phyloP scores from a whole-genome alignment of 2,329 filamentous ascomycete genomes.

The Aspergillus proliferans region DNA sequence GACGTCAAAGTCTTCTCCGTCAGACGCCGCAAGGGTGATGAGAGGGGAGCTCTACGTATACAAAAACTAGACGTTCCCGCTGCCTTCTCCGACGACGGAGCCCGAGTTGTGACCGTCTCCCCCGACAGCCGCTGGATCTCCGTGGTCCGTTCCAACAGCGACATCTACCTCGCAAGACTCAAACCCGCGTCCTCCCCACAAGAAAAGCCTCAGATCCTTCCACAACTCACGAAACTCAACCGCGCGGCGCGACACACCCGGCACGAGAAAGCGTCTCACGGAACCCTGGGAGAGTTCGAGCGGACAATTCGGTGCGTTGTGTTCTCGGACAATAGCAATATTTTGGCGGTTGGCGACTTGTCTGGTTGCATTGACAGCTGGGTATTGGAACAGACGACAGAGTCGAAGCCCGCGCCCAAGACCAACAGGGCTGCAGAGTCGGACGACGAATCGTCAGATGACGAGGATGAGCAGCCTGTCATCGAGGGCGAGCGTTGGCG shows the following conservation, averaged over 20 bases:
- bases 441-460: slow-evolving; percentile 44
- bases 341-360: slow-evolving; percentile 73
- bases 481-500: slow-evolving; percentile 65
- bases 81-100: slow-evolving; percentile 55
- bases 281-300: slow-evolving; percentile 69
- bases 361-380: slow-evolving; percentile 84
- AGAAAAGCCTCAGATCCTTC: slow-evolving; percentile 38
- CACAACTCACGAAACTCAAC: slow-evolving; percentile 39
- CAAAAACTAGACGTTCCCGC: slow-evolving; percentile 62
- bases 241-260: slow-evolving; percentile 28
- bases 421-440: slow-evolving; percentile 42
- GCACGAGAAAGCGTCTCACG: slow-evolving; percentile 49
- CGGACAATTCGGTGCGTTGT: slow-evolving; percentile 65
- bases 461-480: slow-evolving; percentile 42
- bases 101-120: slow-evolving; percentile 55
- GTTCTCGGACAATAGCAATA: slow-evolving; percentile 74
- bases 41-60: slow-evolving; percentile 60
- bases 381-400: slow-evolving; percentile 53
- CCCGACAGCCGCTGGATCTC: slow-evolving; percentile 42
- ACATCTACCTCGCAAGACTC: slow-evolving; percentile 50
- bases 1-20: slow-evolving; percentile 74
- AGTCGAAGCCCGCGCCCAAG: slow-evolving; percentile 32
- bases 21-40: slow-evolving; percentile 45
- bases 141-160: slow-evolving; percentile 55
- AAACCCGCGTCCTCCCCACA: slow-evolving; percentile 33